Evolutionary conservation across 208 protist genomes (phyloP).

Genomic region (Acanthamoeba royreba): DNA sequence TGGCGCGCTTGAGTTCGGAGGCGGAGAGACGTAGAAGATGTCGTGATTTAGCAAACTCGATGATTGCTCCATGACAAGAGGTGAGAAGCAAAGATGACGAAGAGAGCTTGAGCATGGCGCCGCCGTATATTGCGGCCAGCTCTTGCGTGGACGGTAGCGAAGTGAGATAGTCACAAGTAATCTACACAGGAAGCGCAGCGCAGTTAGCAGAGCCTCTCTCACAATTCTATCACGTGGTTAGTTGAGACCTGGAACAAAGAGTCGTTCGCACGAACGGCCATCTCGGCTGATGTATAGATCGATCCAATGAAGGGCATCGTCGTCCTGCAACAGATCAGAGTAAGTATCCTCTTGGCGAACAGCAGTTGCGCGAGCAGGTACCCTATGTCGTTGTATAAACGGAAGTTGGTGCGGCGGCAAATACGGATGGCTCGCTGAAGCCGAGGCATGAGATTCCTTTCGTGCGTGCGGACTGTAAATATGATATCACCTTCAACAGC

Average conservation of each 20-base stretch:
- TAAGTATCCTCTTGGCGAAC: too few species aligned
- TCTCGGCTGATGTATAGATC: conserved; percentile 19
- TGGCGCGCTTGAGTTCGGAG: conserved; percentile 10
- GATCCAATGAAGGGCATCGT: not conserved
- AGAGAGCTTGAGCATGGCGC: not conserved
- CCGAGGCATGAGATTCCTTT: not conserved
- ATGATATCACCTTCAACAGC: too few species aligned
- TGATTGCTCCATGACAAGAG: not conserved
- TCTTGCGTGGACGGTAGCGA: not conserved
- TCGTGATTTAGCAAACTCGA: not conserved
- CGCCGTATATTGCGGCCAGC: not conserved
- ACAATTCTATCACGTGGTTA: too few species aligned
- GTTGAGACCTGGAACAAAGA: conserved; percentile 12
- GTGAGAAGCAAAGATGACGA: not conserved
- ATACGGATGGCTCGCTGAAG: not conserved
- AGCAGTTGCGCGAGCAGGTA: too few species aligned
- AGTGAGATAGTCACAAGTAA: not conserved
- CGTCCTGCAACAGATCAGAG: not conserved
- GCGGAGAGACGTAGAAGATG: not conserved
- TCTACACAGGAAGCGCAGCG: not conserved
- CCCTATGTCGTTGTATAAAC: not conserved
- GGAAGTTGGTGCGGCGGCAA: not conserved
- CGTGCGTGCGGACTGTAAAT: not conserved
- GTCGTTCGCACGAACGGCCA: conserved; percentile 16
- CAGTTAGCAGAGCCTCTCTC: too few species aligned